phyloP scores from a whole-genome alignment of 2,329 filamentous ascomycete genomes.

The Talaromyces atroroseus region DNA sequence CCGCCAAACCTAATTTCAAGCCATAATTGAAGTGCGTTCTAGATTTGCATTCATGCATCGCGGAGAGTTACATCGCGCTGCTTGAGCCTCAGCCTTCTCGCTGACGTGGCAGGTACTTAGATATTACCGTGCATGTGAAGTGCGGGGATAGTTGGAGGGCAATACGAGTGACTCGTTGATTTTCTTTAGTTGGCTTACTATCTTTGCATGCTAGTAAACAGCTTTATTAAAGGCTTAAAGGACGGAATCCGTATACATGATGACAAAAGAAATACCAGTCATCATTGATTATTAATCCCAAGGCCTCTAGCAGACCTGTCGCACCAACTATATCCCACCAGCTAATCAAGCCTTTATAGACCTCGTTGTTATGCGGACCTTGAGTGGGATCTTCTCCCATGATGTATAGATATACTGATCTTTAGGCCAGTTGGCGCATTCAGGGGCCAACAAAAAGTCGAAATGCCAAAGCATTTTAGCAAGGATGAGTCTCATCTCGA shows the following conservation, averaged over 20 bases:
- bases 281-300: too few relatives aligned
- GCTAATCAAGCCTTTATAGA: not conserved
- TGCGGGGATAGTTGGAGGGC: too few relatives aligned
- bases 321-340: too few relatives aligned
- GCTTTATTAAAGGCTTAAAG: too few relatives aligned
- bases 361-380: constrained; percentile 29
- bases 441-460: constrained; percentile 39
- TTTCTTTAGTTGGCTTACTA: too few relatives aligned
- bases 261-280: too few relatives aligned
- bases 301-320: too few relatives aligned
- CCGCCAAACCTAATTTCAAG: constrained; percentile 4
- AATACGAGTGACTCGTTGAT: too few relatives aligned
- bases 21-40: not conserved
- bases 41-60: not conserved
- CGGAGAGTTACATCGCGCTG: constrained; percentile 8
- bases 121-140: not conserved
- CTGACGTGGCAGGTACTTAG: not conserved
- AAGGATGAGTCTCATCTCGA: constrained; percentile 49
- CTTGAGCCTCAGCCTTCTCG: not conserved
- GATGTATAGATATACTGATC: constrained; percentile 35
- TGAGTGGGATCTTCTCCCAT: constrained; percentile 39
- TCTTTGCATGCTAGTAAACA: too few relatives aligned
- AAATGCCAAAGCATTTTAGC: constrained; percentile 47
- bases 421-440: constrained; percentile 34
- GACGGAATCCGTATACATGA: too few relatives aligned